Conservation (phyloP, 768 basidiomycete species). For the Exsudoporus frostii region DNA sequence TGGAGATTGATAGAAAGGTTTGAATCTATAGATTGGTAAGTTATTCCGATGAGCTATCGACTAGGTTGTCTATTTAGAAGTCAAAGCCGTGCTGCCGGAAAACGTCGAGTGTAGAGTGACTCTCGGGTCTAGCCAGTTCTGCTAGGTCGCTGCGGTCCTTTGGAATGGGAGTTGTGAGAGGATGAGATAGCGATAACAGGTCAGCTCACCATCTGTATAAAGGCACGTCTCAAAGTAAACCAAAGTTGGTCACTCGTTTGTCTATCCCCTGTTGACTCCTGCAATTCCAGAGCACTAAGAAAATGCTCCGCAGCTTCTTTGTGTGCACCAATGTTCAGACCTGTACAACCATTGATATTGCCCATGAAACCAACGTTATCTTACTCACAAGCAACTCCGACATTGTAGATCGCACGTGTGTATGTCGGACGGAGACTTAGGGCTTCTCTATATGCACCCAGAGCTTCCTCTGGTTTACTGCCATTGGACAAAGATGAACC, state of each 20-base stretch:
- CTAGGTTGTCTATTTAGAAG: slow-evolving; percentile 48
- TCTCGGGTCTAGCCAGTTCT: slow-evolving; percentile 62
- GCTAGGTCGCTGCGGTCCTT: slow-evolving; percentile 83
- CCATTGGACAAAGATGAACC: slow-evolving; percentile 95
- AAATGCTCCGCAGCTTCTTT: slow-evolving; percentile 97
- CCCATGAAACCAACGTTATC: not conserved
- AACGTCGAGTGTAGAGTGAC: slow-evolving; percentile 58
- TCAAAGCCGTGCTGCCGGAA: slow-evolving; percentile 90
- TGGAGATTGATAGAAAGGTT: not conserved
- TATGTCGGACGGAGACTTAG: slow-evolving; percentile 90
- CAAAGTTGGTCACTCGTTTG: slow-evolving; percentile 84
- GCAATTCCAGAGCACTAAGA: slow-evolving; percentile 76
- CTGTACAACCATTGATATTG: slow-evolving; percentile 38
- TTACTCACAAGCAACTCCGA: slow-evolving; percentile 93
- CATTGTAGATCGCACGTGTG: slow-evolving; percentile 95
- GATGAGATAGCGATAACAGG: not conserved
- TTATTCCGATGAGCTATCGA: not conserved
- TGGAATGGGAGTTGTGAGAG: not conserved
- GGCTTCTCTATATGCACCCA: slow-evolving; percentile 87
- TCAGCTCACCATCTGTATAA: slow-evolving; percentile 67
- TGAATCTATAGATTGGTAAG: not conserved
- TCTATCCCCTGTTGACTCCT: slow-evolving; percentile 60
- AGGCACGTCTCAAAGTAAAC: slow-evolving; percentile 81
- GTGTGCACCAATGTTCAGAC: slow-evolving; percentile 92
- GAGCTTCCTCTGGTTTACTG: slow-evolving; percentile 88